Percentiles rank a stretch among this genome's conserved stretches.
These are phyloP conservation scores for Candida ulmi DNA, from an alignment of 805 yeast genomes.

Conservation along the genomic window DNA sequence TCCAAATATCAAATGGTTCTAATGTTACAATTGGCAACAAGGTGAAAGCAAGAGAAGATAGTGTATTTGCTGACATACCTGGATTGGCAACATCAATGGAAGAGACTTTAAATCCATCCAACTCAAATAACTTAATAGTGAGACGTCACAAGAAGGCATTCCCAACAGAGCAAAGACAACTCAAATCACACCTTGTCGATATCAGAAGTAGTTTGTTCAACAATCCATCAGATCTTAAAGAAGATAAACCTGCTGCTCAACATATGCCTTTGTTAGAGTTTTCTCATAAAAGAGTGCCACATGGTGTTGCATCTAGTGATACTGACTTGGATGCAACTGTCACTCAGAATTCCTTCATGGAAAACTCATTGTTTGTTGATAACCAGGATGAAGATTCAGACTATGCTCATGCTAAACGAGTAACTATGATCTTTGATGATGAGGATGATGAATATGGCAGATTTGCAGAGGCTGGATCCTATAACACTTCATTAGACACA, in stretches of 20 bases:
- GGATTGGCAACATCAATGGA: neutral
- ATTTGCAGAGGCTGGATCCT: neutral
- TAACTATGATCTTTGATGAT: conserved; percentile 24
- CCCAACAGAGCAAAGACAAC: conserved; percentile 8
- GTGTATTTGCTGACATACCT: conserved; percentile 20
- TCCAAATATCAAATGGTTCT: conserved; percentile 22
- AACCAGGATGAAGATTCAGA: conserved; percentile 17
- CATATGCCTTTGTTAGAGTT: conserved; percentile 7
- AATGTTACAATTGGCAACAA: conserved; percentile 17
- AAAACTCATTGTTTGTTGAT: conserved; percentile 22
- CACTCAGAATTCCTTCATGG: conserved; percentile 14
- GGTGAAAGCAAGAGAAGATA: conserved; percentile 14
- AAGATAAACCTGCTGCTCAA: conserved; percentile 6
- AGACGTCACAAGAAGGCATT: conserved; percentile 19
- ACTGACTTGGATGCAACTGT: conserved; percentile 6
- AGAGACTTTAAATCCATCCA: conserved; percentile 5
- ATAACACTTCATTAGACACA: conserved; percentile 1
- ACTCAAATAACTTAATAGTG: conserved; percentile 15
- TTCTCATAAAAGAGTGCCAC: neutral
- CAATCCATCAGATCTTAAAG: conserved; percentile 16
- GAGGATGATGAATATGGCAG: neutral
- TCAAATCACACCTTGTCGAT: conserved; percentile 10
- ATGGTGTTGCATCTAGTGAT: neutral
- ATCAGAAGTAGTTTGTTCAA: conserved; percentile 20
- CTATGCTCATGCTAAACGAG: conserved; percentile 19